Base-by-base conservation (phyloP, 2,329 filamentous ascomycete genomes). In the Dissoconium aciculare region DNA sequence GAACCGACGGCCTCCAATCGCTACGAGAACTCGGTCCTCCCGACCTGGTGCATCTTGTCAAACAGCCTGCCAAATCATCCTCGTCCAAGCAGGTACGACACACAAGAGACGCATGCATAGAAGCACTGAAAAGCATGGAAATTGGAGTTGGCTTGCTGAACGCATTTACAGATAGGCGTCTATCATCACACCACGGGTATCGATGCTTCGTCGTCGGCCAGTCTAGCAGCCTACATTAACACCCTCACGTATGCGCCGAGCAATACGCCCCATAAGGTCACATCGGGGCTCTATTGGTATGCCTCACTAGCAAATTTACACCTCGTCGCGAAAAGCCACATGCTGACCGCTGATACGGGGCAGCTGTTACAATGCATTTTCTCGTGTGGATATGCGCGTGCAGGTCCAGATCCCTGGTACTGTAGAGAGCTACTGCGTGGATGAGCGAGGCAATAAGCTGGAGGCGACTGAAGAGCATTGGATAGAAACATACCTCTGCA, bases 111-210 rank as follows among this genome's bases (percentile, higher is more conserved):
- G 15, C 17, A 19, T 23, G n/a, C 11, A 21, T 26, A 12, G 25
- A 17, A 28, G 24, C 23, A 28, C 26, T 5, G 27, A 12, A 4
- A 19, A 15, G 15, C 9, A 26, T 14, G 28, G 27, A 16, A 17
- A 6, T 21, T 15, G 12, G 27, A 15, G 17, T 3, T 16, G 25
- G 30, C 5, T 13, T 17, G 36, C 41, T 45, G 31, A 42, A 14
- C 28, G 10, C 3, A 14, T 24, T 14, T 24, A 10, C 44, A 94
- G 80, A 76, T 75, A 38, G 89, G 89, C 36, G 77, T 94, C 33
- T 98, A 98, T 55, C 89, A 98, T 57, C 89, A 98, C 74, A 85
- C 94, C 46, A 93, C 84, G 23, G 89, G 89, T 38, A 77, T 94
- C 51, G 89, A 98, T 60, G 89, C 89, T 28, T 98, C 89, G 2